Evolutionary conservation across 345 rosid genomes (phyloP), one percentile per base, ranked within the genome.

Genomic region (Punica granatum): DNA sequence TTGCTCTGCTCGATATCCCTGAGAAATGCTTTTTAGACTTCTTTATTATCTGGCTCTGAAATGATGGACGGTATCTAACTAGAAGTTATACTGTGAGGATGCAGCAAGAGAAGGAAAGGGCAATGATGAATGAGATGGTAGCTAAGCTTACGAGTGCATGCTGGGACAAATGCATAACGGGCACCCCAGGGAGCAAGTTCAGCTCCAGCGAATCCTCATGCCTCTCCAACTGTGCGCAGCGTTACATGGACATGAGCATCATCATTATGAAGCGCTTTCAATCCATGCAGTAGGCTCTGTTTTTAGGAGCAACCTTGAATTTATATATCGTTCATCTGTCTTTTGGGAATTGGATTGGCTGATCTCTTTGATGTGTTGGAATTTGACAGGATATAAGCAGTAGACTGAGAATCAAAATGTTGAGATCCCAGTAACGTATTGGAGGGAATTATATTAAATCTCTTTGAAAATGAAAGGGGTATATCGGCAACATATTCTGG

Each of bases 101-200:
- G 77, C 83, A 92, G 97, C 88, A 91, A 89, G 96, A 94, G 69
- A 80, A 88, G 76, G 90, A 94, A 62, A 89, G 78, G 56, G 98
- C 96, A 3, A 89, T 86, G 96, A 82, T 82, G 46, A 85, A 84
- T 34, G 93, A 91, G 84, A 78, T 84, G 85, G 85, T 94, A 69
- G 79, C 90, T 14, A 89, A 89, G 83, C 82, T 89, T 33, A 89
- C 98, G 3, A 86, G 83, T 46, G 78, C 68, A n/a, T 94, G 98
- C 75, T 94, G 99, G 98, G 99, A 94, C 80, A 94, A 94, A 59
- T 94, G 99, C 73, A 79, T 91, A 53, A 88, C 89, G 1, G 70
- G 88, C 26, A 72, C 92, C 8, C 97, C 96, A 10, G 98, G 98
- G 72, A 91, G 87, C 75, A 91, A 94, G 76, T 88, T 94, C 82